Base-by-base conservation (phyloP, 2,329 filamentous ascomycete species). In the Epichloe sylvatica region DNA sequence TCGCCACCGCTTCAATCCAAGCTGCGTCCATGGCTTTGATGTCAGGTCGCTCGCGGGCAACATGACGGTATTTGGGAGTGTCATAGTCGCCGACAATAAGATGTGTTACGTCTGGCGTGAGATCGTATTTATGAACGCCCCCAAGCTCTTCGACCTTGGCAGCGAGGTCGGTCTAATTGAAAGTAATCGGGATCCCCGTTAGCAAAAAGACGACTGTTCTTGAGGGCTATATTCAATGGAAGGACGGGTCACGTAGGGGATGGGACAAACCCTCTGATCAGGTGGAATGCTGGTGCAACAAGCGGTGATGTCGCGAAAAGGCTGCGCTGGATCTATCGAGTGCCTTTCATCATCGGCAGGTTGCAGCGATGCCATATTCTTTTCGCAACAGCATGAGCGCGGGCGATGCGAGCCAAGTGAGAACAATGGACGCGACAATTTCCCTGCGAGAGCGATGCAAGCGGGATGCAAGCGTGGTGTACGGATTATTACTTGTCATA, bases 71-170 rank as follows among this genome's bases (percentile, higher is more conserved):
- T 67, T 98, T 98, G 46, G 85, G 80, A 1, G 91, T 97, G 63
- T 91, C 80, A 60, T 88, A 85, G 59, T 86, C 83, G 64, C 90
- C 92, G 53, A 95, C 87, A 54, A 98, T 78, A 44, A 98, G 80
- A 70, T 98, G 92, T 5, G 92, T 97, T 45, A 94, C 88, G 64
- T 96, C 88, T 50, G 86, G 86, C n/a, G 90, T 97, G 42, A 98
- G 79, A 65, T 98, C 90, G 65, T 89, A 84, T 59, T 86, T 89
- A 73, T 94, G 86, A 52, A 77, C 67, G 46, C 90, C 92, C 55
- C 92, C 92, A 73, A 98, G 88, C 62, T 95, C 80, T 54, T 73
- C 67, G 17, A 86, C 85, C 53, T 81, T 78, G 45, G 73, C 67
- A 15, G 77, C 78, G 45, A 88, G 73, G 49, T 79, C 71, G 41